These are phyloP conservation scores for Camellia granthamiana DNA, from an alignment of 148 eudicot species.

Conservation along the genomic window DNA sequence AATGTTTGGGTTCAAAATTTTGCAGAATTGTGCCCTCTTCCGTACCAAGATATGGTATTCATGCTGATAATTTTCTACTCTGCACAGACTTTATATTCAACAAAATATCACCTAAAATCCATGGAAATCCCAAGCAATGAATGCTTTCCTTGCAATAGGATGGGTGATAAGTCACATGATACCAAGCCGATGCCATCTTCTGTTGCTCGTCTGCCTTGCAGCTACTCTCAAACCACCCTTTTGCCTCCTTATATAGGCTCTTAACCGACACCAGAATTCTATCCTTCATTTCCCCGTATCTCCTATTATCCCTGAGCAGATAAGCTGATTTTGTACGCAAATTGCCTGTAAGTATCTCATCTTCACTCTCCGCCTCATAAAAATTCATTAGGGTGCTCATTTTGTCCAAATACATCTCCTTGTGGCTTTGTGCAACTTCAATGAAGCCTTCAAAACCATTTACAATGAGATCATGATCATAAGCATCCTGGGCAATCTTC, in stretches of 20 bases:
- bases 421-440: conserved; percentile 54
- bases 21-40: conserved; percentile 1
- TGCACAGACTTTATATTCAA: conserved; percentile 56
- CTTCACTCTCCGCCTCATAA: conserved; percentile 68
- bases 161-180: conserved; percentile 79
- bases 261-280: conserved; percentile 66
- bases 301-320: conserved; percentile 71
- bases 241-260: conserved; percentile 69
- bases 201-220: conserved; percentile 42
- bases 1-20: neutral
- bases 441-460: conserved; percentile 61
- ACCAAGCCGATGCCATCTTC: conserved; percentile 94
- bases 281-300: conserved; percentile 70
- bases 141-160: conserved; percentile 46
- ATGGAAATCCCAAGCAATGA: conserved; percentile 82
- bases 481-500: conserved; percentile 43
- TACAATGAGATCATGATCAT: conserved; percentile 62
- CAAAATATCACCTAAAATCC: conserved; percentile 74
- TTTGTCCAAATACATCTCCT: conserved; percentile 68
- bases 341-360: conserved; percentile 81
- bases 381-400: conserved; percentile 54
- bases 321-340: conserved; percentile 47
- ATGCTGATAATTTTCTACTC: conserved; percentile 18
- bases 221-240: conserved; percentile 68
- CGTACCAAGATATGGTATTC: neutral